These are phyloP conservation scores for Albophoma yamanashiensis DNA, from an alignment of 2,329 filamentous ascomycete genomes.

Conservation along the genomic window DNA sequence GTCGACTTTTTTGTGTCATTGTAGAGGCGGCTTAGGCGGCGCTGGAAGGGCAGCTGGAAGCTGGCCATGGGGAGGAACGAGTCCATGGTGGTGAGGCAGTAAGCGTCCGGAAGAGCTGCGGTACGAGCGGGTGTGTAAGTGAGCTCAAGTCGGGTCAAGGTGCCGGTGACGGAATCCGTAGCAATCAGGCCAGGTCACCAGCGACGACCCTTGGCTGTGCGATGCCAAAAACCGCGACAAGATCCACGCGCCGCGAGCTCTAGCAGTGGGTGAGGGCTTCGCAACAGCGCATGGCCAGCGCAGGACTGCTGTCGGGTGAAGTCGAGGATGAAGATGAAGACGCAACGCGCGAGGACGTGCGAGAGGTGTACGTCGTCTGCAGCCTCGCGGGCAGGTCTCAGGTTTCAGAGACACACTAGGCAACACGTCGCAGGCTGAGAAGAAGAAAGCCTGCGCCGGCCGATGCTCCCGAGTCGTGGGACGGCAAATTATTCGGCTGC, in stretches of 20 bases:
- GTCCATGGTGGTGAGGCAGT: constrained; percentile 27
- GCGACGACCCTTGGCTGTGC: not conserved
- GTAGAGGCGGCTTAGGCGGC: constrained; percentile 61
- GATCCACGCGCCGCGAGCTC: not conserved
- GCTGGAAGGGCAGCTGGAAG: constrained; percentile 47
- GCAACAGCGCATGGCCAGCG: not conserved
- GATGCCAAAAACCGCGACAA: not conserved
- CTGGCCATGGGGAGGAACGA: constrained; percentile 39
- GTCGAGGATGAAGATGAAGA: not conserved
- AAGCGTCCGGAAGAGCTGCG: not conserved
- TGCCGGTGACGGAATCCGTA: not conserved
- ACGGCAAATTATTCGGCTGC: not conserved
- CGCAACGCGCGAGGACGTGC: not conserved
- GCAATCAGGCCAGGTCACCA: not conserved
- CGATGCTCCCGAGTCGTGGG: not conserved
- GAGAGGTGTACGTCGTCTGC: not conserved
- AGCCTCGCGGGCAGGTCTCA: not conserved
- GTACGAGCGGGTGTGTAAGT: not conserved
- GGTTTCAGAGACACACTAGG: not conserved
- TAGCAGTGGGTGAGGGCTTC: not conserved
- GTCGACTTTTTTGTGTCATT: constrained; percentile 72
- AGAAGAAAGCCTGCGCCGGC: not conserved
- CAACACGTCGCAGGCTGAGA: not conserved
- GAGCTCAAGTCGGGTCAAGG: not conserved
- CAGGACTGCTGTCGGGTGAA: not conserved